These are phyloP conservation scores for Coemansia sp. DNA, from an alignment of 192 early-diverging fungal species.

Conservation along the genomic window DNA sequence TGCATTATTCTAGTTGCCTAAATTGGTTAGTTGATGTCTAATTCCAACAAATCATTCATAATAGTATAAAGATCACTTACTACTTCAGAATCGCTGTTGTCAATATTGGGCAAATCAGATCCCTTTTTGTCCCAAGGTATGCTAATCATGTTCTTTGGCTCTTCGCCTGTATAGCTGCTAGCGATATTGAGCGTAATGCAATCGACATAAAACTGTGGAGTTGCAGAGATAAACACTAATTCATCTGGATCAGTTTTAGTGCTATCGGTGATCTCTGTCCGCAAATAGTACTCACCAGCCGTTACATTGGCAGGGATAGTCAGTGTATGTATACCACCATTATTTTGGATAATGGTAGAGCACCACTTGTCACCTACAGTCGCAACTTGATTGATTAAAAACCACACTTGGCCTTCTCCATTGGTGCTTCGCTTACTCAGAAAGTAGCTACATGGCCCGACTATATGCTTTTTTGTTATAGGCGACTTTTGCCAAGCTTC, in stretches of 20 bases:
- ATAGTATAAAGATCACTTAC: not conserved
- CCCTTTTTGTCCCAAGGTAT: slow-evolving; percentile 3
- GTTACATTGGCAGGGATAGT: not conserved
- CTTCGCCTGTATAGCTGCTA: not conserved
- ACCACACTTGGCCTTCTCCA: slow-evolving; percentile 1
- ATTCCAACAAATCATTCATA: not conserved
- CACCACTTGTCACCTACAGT: not conserved
- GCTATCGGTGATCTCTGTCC: slow-evolving; percentile 1
- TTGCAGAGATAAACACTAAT: not conserved
- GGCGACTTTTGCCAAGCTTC: slow-evolving; percentile 11
- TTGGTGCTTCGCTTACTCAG: not conserved
- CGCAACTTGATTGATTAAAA: not conserved
- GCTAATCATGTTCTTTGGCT: not conserved
- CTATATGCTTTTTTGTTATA: not conserved
- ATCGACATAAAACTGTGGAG: slow-evolving; percentile 3
- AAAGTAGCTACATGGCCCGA: not conserved
- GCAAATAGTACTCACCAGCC: not conserved
- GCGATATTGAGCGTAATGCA: not conserved
- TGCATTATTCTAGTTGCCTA: not conserved
- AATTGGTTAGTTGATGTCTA: not conserved
- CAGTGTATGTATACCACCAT: not conserved
- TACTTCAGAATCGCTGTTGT: not conserved
- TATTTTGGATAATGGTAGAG: not conserved
- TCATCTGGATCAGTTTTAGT: not conserved
- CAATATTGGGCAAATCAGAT: not conserved